phyloP scores from a whole-genome alignment of 192 early-diverging fungal genomes.

The Lobulomyces angularis region DNA sequence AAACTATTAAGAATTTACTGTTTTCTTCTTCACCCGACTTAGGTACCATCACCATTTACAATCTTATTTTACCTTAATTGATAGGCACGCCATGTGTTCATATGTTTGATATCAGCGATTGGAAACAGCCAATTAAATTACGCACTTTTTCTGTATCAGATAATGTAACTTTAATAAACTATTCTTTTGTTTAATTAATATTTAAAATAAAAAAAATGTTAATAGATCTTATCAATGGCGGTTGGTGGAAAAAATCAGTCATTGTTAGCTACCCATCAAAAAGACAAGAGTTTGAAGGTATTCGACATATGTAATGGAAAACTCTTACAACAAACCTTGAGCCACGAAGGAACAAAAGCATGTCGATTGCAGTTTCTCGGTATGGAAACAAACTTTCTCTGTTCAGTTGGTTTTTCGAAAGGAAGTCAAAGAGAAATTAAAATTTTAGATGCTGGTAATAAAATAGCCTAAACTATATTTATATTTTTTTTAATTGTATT shows the following conservation, averaged over 20 bases:
- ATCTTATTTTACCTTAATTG: no score
- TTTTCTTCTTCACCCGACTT: conserved; percentile 47
- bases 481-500: no score
- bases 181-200: no score
- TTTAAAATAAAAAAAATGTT: no score
- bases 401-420: conserved; percentile 4
- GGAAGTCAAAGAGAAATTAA: conserved; percentile 56
- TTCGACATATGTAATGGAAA: conserved; percentile 48
- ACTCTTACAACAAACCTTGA: conserved; percentile 40
- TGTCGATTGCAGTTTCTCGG: conserved; percentile 15
- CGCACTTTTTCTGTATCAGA: no score
- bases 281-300: conserved; percentile 55
- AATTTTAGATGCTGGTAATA: conserved; percentile 29
- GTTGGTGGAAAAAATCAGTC: no score
- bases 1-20: conserved; percentile 41
- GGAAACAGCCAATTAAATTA: no score
- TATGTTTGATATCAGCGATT: no score
- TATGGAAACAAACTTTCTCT: conserved; percentile 26
- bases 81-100: no score
- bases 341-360: conserved; percentile 51
- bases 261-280: conserved; percentile 55
- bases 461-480: no score
- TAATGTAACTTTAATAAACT: no score
- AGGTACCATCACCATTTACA: conserved; percentile 25
- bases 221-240: no score